Conservation (phyloP, 2,329 filamentous ascomycete genomes). For the Tothia fuscella region DNA sequence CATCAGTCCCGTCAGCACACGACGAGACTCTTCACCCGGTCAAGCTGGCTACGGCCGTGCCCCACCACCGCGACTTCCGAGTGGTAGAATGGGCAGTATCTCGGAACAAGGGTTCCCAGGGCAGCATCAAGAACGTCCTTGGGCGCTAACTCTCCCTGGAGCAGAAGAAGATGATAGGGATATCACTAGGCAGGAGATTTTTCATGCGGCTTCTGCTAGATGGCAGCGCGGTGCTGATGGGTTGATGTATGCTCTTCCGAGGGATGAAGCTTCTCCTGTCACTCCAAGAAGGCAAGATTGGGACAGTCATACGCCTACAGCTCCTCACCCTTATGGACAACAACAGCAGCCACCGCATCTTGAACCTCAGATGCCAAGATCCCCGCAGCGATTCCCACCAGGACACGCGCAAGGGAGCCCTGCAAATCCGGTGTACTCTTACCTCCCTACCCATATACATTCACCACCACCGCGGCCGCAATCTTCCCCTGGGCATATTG, state of each 20-base stretch:
- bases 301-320: not conserved
- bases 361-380: too few relatives aligned
- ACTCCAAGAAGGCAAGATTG: not conserved
- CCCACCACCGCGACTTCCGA: too few relatives aligned
- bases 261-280: slow-evolving; percentile 1
- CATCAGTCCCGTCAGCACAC: not conserved
- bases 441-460: not conserved
- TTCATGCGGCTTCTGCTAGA: slow-evolving; percentile 6
- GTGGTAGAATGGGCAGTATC: slow-evolving; percentile 6
- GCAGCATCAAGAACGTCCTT: slow-evolving; percentile 11
- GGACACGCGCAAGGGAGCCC: not conserved
- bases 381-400: too few relatives aligned
- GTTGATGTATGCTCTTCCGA: slow-evolving; percentile 1
- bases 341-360: not conserved
- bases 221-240: slow-evolving; percentile 9
- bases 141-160: slow-evolving; percentile 6
- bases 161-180: slow-evolving; percentile 8
- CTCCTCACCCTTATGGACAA: not conserved
- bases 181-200: slow-evolving; percentile 7
- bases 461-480: not conserved
- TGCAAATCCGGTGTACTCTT: not conserved
- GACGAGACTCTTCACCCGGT: not conserved
- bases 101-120: slow-evolving; percentile 5
- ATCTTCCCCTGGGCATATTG: not conserved
- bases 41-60: not conserved